A percentile compares a stretch with the other conserved stretches of the same genome.
phyloP scores from a whole-genome alignment of 2,329 filamentous ascomycete genomes.

The Claviceps paspali region DNA sequence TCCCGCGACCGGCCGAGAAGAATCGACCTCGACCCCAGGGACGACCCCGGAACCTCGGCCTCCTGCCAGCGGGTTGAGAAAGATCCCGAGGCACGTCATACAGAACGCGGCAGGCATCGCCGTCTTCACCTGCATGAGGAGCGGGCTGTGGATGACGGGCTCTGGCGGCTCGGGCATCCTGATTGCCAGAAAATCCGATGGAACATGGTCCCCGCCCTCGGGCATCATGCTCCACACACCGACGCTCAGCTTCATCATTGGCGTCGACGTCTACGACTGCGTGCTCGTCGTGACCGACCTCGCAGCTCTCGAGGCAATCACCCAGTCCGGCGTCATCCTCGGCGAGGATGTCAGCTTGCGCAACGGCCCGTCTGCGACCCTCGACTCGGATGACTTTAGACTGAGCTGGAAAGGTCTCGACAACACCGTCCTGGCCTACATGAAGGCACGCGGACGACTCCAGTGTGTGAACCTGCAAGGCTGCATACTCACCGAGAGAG shows the following conservation, averaged over 20 bases:
- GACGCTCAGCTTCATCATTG: conserved; percentile 75
- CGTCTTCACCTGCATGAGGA: conserved; percentile 92
- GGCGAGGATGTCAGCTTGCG: conserved; percentile 67
- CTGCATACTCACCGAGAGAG: conserved; percentile 39
- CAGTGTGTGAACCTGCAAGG: conserved; percentile 39
- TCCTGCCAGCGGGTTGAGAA: conserved; percentile 47
- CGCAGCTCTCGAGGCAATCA: conserved; percentile 71
- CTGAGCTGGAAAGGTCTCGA: conserved; percentile 35
- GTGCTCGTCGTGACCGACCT: conserved; percentile 84
- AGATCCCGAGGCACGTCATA: conserved; percentile 76
- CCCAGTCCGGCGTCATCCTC: conserved; percentile 60
- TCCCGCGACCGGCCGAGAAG: no score
- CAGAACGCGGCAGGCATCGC: conserved; percentile 79
- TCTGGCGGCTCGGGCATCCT: conserved; percentile 82
- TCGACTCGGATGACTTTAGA: conserved; percentile 36
- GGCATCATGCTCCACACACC: conserved; percentile 84
- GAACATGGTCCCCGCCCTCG: conserved; percentile 81
- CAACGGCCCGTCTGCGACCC: conserved; percentile 53
- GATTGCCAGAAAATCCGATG: conserved; percentile 69
- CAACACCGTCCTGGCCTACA: conserved; percentile 41
- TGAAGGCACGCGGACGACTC: conserved; percentile 42
- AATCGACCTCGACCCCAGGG: conserved; percentile 12
- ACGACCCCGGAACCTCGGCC: conserved; percentile 24
- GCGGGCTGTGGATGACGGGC: conserved; percentile 80
- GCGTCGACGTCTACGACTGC: conserved; percentile 91